Conservation (phyloP, 345 rosid genomes). For the Euphorbia lathyris region DNA sequence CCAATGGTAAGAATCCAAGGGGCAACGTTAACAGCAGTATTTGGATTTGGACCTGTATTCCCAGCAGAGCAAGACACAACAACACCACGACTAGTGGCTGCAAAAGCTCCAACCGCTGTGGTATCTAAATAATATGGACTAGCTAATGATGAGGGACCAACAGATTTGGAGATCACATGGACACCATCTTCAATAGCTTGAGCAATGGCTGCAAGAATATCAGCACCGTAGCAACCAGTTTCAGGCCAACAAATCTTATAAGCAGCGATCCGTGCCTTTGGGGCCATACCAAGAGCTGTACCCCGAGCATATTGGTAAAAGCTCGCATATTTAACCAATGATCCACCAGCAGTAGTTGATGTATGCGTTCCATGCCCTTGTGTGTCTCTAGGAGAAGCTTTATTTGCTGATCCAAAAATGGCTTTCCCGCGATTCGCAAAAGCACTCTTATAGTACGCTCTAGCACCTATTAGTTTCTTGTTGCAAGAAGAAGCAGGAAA, state of each 20-base stretch:
- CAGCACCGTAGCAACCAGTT: slow-evolving; percentile 86
- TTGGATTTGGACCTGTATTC: slow-evolving; percentile 75
- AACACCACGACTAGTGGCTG: slow-evolving; percentile 58
- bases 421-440: too few species aligned
- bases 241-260: slow-evolving; percentile 79
- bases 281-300: slow-evolving; percentile 85
- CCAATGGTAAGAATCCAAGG: slow-evolving; percentile 93
- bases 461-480: slow-evolving; percentile 76
- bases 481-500: slow-evolving; percentile 69
- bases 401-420: too few species aligned
- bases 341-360: slow-evolving; percentile 83
- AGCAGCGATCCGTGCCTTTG: slow-evolving; percentile 68
- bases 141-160: slow-evolving; percentile 69
- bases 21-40: slow-evolving; percentile 73
- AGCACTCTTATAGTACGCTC: slow-evolving; percentile 62
- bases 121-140: slow-evolving; percentile 62
- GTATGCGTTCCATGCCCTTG: slow-evolving; percentile 91
- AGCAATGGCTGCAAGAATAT: slow-evolving; percentile 86
- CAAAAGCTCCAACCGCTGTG: slow-evolving; percentile 78
- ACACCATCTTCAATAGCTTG: slow-evolving; percentile 79
- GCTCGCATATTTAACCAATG: slow-evolving; percentile 63
- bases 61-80: slow-evolving; percentile 90
- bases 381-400: slow-evolving; percentile 78
- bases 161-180: slow-evolving; percentile 73
- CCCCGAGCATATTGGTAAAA: slow-evolving; percentile 59